These are phyloP conservation scores for Clonostachys sp. DNA, from an alignment of 2,329 filamentous ascomycete species.

Conservation along the genomic window DNA sequence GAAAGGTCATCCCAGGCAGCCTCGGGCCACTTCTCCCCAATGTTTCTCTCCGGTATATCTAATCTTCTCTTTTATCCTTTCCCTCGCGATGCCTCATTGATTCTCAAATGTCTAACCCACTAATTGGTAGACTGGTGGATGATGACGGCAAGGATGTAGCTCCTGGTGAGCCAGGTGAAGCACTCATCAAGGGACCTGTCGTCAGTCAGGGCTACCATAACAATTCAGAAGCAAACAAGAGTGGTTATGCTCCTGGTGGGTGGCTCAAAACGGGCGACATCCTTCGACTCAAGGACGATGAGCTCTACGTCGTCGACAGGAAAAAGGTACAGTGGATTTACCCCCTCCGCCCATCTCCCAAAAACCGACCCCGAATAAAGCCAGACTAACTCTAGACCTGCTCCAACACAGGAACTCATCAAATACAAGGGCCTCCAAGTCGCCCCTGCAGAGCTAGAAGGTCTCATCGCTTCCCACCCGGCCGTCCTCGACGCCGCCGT, in stretches of 20 bases:
- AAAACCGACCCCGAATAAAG: no score
- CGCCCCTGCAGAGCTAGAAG: constrained; percentile 60
- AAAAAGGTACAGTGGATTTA: constrained; percentile 51
- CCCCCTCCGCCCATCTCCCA: background rate
- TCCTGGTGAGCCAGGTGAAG: constrained; percentile 46
- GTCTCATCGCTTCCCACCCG: constrained; percentile 31
- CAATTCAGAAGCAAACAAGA: constrained; percentile 60
- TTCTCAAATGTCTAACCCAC: background rate
- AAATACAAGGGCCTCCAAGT: constrained; percentile 60
- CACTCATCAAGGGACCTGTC: constrained; percentile 67
- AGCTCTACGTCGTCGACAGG: constrained; percentile 76
- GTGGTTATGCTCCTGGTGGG: constrained; percentile 44
- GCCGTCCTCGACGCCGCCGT: constrained; percentile 55
- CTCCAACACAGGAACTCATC: constrained; percentile 43
- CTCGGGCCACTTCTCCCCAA: constrained; percentile 26
- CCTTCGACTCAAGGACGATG: constrained; percentile 63
- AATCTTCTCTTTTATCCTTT: background rate
- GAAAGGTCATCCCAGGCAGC: constrained; percentile 38
- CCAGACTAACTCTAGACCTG: constrained; percentile 18
- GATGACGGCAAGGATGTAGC: constrained; percentile 31
- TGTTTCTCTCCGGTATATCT: constrained; percentile 14
- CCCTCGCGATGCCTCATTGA: background rate
- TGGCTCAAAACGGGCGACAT: constrained; percentile 84
- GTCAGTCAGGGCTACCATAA: constrained; percentile 69
- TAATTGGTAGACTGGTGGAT: constrained; percentile 23